Evolutionary conservation across 768 basidiomycete species (phyloP), one percentile per base, ranked within the genome.

Genomic region (Gymnopilus junonius): DNA sequence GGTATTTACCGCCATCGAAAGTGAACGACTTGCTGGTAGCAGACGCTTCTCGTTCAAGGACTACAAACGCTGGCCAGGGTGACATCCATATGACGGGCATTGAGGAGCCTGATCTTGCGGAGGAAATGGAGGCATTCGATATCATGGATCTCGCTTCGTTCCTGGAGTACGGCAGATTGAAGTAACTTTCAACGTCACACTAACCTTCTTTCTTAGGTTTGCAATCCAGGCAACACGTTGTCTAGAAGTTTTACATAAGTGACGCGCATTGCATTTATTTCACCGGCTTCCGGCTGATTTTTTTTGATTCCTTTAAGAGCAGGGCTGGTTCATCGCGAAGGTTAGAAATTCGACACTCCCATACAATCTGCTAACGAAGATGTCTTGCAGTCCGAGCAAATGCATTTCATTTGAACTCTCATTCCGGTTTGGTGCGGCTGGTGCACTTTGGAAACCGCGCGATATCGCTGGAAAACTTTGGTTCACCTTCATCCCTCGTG

Each of bases 131-230:
- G 65, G 81, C 79, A 8, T 85, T 85, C 54, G 88, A 89, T 69
- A 84, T 90, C 55, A 91, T 92, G 87, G 91, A 92, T 71, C 76
- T 92, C 17, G 89, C 89, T 14, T 85, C 88, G 0, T 92, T 91
- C 74, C 79, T 92, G 2, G 90, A 92, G 89, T 90, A 67, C 61
- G 85, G 65, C 14, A 23, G 32, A n/a, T 40, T 46, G 3, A 34
- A 15, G 14, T 37, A 20, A 14, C 21, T 43, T 29, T 14, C 40
- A 14, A 34, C 17, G 15, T n/a, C 45, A 21, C 59, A 39, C 62
- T 68, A 21, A 65, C 27, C 21, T 29, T 50, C 34, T 61, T 25
- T 46, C 2, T 17, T 40, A 91, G 89, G 71, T 92, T 92, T 69
- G 86, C 90, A 8, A 88, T 91, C 40, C 88, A 91, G 67, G 87